phyloP scores from a whole-genome alignment of 1,284 basidiomycete species.

The Ustilago trichophora region DNA sequence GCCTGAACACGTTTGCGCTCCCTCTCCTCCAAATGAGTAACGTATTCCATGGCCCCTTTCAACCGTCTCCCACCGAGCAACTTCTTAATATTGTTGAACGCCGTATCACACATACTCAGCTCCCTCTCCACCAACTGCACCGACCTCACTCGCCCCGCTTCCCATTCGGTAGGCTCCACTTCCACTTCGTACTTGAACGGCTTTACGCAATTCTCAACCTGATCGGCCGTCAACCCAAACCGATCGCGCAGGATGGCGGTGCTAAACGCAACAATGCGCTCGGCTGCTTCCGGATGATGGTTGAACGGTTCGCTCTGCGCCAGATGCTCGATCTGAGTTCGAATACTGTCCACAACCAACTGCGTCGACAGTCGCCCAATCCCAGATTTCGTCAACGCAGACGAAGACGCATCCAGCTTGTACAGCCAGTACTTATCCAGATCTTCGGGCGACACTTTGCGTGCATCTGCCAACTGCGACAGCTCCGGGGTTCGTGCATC shows the following conservation, averaged over 20 bases:
- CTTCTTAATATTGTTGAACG: conserved; percentile 83
- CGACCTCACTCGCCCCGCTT: conserved; percentile 78
- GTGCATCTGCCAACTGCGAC: conserved; percentile 76
- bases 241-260: conserved; percentile 91
- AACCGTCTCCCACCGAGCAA: conserved; percentile 85
- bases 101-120: conserved; percentile 82
- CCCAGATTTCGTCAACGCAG: conserved; percentile 92
- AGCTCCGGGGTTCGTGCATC: conserved; percentile 85
- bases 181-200: conserved; percentile 95
- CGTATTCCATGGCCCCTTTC: conserved; percentile 80
- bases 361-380: conserved; percentile 93
- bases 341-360: conserved; percentile 92
- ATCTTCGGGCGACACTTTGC: conserved; percentile 74
- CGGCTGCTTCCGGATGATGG: conserved; percentile 84
- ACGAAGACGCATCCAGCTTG: conserved; percentile 91
- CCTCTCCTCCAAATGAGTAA: conserved; percentile 82
- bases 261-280: conserved; percentile 88
- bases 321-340: conserved; percentile 86
- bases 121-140: conserved; percentile 85
- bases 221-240: conserved; percentile 90
- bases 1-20: conserved; percentile 74
- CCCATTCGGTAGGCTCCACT: conserved; percentile 87
- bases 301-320: conserved; percentile 85
- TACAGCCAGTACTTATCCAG: conserved; percentile 93
- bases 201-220: conserved; percentile 99